Conservation (phyloP, 345 rosid species). For the Eucalyptus microcorys region DNA sequence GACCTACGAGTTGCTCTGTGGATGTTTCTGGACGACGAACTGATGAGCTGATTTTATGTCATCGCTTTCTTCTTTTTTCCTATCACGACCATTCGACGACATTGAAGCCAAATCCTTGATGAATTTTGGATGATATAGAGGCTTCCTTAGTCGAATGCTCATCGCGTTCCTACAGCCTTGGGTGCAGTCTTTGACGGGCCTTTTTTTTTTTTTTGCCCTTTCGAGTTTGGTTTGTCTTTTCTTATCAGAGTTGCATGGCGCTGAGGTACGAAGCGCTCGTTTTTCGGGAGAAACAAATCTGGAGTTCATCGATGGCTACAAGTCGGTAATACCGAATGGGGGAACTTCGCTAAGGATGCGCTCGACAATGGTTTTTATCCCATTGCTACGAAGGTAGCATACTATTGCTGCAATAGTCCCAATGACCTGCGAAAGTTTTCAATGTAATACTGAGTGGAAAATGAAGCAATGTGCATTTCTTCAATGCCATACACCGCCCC, state of each 20-base stretch:
- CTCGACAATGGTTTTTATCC: constrained; percentile 40
- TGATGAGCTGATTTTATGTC: neutral
- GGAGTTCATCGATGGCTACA: constrained; percentile 22
- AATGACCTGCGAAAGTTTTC: neutral
- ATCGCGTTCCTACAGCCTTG: neutral
- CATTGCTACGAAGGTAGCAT: constrained; percentile 37
- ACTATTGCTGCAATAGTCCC: neutral
- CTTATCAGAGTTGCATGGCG: constrained; percentile 55
- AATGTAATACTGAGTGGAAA: neutral
- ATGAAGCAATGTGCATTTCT: neutral
- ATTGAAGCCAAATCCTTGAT: neutral
- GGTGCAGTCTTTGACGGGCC: neutral
- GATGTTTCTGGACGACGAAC: neutral
- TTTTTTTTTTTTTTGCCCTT: too few relatives aligned
- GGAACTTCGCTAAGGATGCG: constrained; percentile 41
- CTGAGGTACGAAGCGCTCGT: constrained; percentile 60
- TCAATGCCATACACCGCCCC: neutral
- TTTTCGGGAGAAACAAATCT: constrained; percentile 43
- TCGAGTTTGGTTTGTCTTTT: neutral
- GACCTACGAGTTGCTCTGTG: neutral
- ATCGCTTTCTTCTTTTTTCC: neutral
- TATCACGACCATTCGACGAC: neutral
- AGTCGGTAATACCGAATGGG: constrained; percentile 59
- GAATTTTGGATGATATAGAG: neutral
- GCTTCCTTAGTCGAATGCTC: neutral